Percentiles rank a stretch among this genome's conserved stretches.
Conservation (phyloP, 257 asterid genomes). For the Echites panduratus region DNA sequence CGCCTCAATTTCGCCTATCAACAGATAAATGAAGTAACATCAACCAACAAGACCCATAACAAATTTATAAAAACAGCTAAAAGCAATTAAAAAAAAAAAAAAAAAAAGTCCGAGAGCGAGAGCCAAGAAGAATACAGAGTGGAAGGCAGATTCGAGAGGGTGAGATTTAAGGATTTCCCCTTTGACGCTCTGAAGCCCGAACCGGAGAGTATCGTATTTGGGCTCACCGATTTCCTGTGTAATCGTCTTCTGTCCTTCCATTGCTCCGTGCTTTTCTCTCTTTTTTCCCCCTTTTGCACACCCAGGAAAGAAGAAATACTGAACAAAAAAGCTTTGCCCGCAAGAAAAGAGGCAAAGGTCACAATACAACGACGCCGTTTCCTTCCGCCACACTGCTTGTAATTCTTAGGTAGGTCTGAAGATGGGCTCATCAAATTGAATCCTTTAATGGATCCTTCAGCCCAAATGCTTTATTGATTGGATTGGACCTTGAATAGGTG, state of each 20-base stretch:
- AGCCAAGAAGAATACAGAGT: conserved; percentile 32
- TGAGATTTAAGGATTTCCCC: conserved; percentile 78
- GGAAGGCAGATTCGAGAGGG: conserved; percentile 68
- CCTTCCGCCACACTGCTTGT: background rate
- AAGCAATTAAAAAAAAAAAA: background rate
- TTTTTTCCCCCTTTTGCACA: background rate
- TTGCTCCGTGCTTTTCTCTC: background rate
- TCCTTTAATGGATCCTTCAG: background rate
- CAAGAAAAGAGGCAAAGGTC: conserved; percentile 4
- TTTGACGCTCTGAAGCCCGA: conserved; percentile 84
- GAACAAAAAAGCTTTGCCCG: conserved; percentile 2
- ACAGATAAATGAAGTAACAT: conserved; percentile 2
- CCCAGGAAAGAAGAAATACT: background rate
- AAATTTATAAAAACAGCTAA: background rate
- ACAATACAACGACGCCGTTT: conserved; percentile 10
- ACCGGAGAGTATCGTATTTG: conserved; percentile 24
- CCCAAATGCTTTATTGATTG: background rate
- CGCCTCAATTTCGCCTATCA: conserved; percentile 46
- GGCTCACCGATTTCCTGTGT: conserved; percentile 30
- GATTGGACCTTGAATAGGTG: background rate
- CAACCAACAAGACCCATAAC: background rate
- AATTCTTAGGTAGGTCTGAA: background rate
- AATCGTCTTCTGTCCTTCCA: conserved; percentile 22
- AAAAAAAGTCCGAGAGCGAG: background rate
- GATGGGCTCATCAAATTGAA: background rate